phyloP scores from a whole-genome alignment of 2,329 filamentous ascomycete species.

The Davidsoniella neocaledoniae region DNA sequence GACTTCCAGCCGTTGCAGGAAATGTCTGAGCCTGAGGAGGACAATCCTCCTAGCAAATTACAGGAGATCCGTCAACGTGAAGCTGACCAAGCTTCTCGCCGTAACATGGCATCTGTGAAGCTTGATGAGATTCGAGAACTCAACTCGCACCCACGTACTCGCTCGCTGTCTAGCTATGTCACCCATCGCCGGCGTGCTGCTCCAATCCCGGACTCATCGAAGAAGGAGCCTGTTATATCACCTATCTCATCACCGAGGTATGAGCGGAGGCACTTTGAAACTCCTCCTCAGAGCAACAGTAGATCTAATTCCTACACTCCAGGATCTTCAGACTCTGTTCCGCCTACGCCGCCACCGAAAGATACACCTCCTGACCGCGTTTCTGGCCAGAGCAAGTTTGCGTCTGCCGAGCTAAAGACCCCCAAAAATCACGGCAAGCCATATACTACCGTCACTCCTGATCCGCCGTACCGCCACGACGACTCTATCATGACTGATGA shows the following conservation, averaged over 20 bases:
- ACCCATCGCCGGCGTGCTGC: constrained; percentile 2
- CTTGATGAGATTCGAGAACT: constrained; percentile 35
- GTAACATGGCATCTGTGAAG: constrained; percentile 13
- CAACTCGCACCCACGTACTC: constrained; percentile 21
- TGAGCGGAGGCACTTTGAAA: constrained; percentile 5
- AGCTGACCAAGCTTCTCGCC: constrained; percentile 18
- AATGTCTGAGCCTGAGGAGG: constrained; percentile 10
- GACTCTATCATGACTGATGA: neutral
- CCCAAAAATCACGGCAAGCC: neutral
- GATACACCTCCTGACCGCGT: constrained; percentile 4
- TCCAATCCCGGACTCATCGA: neutral
- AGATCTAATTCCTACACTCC: neutral
- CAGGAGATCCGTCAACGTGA: constrained; percentile 32
- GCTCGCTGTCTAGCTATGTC: constrained; percentile 4
- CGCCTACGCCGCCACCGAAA: constrained; percentile 10
- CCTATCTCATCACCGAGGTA: constrained; percentile 1
- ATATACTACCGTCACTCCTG: neutral
- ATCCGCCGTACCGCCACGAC: neutral
- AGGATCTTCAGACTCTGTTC: neutral
- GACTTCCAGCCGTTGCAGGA: constrained; percentile 7
- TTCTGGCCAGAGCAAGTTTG: neutral
- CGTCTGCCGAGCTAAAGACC: neutral
- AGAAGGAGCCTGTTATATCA: constrained; percentile 1
- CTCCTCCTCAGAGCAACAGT: neutral
- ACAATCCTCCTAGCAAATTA: constrained; percentile 19